Evolutionary conservation across 1,284 basidiomycete species (phyloP), one percentile per base, ranked within the genome.

Genomic region (Pisolithus thermaeus): DNA sequence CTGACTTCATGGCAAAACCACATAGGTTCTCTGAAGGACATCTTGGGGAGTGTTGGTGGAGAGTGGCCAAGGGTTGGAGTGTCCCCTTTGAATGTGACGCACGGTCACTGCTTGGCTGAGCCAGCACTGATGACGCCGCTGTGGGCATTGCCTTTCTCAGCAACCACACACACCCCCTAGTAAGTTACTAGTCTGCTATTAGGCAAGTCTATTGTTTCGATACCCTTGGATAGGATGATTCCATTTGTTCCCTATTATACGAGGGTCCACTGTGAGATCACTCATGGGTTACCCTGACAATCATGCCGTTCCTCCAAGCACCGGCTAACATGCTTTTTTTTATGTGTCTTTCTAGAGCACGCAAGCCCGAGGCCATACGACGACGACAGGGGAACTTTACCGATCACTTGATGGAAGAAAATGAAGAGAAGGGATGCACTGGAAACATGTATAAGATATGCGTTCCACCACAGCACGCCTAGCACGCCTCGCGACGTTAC

Each of bases 1-100:
- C 74, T 18, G 42, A 84, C 87, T 71, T 88, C 74, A 64, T 90
- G 84, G 56, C 87, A 90, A 61, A 74, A 90, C 87, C 88, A 90
- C 61, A 87, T 64, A 7, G 84, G 80, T 56, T 86, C 83, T 67
- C 83, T 72, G 16, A 79, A 71, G 8, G 84, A 83, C 85, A 88
- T 88, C 37, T 49, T 58, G 41, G 47, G 48, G 30, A 30, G 37
- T 28, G 36, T 54, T 25, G 20, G 35, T 46, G 49, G 28, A 27
- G 9, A 47, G 20, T 44, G 9, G 11, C 18, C 30, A 12, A 39
- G 32, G 47, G 25, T 30, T 16, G 43, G 55, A 27, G 27, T 35
- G 32, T 12, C 32, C 14, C 12, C 12, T 35, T 35, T 35, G 32
- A 35, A 14, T 35, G 32, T 35, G 32, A 35, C 32, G 32, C 11